phyloP scores from a whole-genome alignment of 306 rosid genomes.

The Begonia peltatifolia region DNA sequence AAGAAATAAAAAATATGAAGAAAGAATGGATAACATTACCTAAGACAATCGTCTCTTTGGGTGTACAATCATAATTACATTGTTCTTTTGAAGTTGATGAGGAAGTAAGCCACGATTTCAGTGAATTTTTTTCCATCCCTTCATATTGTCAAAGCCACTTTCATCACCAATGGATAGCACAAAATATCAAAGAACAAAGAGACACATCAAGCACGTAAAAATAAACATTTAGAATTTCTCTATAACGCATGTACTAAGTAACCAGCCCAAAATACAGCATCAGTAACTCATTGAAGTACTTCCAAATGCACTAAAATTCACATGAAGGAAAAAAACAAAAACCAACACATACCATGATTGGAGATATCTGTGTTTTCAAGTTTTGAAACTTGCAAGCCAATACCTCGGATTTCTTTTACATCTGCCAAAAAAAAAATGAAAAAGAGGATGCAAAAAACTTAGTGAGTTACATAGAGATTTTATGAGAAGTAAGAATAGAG shows the following conservation, averaged over 20 bases:
- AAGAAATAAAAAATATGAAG: no score
- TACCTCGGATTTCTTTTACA: conserved; percentile 87
- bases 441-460: no score
- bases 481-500: no score
- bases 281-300: background rate
- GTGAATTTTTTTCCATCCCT: conserved; percentile 37
- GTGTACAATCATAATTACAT: conserved; percentile 3
- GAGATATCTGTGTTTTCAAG: conserved; percentile 54
- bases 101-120: conserved; percentile 72
- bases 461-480: no score
- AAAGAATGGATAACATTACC: conserved; percentile 13
- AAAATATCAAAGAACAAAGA: background rate
- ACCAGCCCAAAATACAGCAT: background rate
- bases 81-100: conserved; percentile 26
- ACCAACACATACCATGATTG: conserved; percentile 45
- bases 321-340: background rate
- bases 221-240: background rate
- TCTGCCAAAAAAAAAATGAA: conserved; percentile 28
- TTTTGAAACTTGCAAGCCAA: conserved; percentile 89
- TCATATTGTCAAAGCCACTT: background rate
- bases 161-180: background rate
- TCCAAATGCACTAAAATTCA: background rate
- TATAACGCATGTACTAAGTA: background rate
- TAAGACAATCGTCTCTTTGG: conserved; percentile 7
- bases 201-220: background rate